Percentiles rank a stretch among this genome's conserved stretches.
Evolutionary conservation across 768 basidiomycete genomes (phyloP).

Genomic region (Boletus bicolor): DNA sequence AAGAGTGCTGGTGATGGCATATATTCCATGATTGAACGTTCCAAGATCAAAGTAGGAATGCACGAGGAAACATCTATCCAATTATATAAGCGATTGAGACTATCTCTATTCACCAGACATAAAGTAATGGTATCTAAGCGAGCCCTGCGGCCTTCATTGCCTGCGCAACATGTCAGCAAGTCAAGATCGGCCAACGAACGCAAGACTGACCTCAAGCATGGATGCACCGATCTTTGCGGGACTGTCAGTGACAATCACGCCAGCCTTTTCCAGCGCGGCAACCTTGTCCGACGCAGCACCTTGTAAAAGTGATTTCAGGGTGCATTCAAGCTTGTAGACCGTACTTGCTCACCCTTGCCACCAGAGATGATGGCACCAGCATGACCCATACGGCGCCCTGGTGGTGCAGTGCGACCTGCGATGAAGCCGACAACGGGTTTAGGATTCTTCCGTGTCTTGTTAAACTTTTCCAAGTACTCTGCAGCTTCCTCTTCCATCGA

Average conservation of each 20-base stretch:
- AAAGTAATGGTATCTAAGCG: conserved; percentile 40
- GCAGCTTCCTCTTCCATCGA: conserved; percentile 99
- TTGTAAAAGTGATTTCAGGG: conserved; percentile 24
- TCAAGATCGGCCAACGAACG: not conserved
- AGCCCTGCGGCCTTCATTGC: conserved; percentile 78
- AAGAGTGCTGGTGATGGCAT: conserved; percentile 44
- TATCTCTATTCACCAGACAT: not conserved
- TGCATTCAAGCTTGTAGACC: not conserved
- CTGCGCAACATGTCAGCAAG: conserved; percentile 35
- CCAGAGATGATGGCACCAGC: conserved; percentile 98
- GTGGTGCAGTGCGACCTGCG: conserved; percentile 96
- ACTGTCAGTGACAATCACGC: conserved; percentile 90
- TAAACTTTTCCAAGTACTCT: conserved; percentile 89
- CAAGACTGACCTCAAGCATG: conserved; percentile 76
- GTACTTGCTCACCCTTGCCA: conserved; percentile 71
- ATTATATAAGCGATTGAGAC: conserved; percentile 37
- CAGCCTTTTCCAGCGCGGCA: conserved; percentile 83
- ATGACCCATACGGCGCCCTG: conserved; percentile 97
- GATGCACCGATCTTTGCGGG: conserved; percentile 91
- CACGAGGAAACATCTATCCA: conserved; percentile 8
- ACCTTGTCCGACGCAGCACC: conserved; percentile 95
- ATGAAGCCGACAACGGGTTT: conserved; percentile 99
- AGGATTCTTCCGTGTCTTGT: conserved; percentile 79
- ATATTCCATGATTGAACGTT: conserved; percentile 21
- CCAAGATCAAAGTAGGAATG: not conserved